These are phyloP conservation scores for Candida xyloterini DNA, from an alignment of 805 yeast species.

Conservation along the genomic window DNA sequence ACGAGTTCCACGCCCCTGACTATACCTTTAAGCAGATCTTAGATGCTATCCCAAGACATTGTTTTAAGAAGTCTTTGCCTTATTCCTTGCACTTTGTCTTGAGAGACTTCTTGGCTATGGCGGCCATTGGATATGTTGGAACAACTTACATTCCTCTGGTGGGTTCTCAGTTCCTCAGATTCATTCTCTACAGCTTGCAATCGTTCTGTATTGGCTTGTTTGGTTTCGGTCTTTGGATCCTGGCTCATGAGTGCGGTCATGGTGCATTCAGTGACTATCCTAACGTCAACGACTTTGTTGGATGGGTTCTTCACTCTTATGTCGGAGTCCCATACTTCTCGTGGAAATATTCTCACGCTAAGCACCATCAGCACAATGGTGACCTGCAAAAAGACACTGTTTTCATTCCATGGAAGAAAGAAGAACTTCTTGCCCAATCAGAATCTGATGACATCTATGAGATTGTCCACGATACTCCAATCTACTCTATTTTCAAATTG, in stretches of 20 bases:
- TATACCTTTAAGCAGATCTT: constrained; percentile 56
- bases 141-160: constrained; percentile 42
- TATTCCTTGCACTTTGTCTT: constrained; percentile 50
- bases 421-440: constrained; percentile 38
- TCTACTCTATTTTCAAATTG: constrained; percentile 40
- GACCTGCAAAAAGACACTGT: constrained; percentile 60
- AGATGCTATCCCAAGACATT: constrained; percentile 57
- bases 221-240: constrained; percentile 59
- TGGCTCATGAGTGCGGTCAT: constrained; percentile 67
- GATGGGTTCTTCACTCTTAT: constrained; percentile 61
- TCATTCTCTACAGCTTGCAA: constrained; percentile 41
- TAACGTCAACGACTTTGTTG: constrained; percentile 51
- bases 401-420: constrained; percentile 53
- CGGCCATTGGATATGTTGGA: constrained; percentile 41
- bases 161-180: constrained; percentile 34
- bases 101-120: constrained; percentile 49
- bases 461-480: constrained; percentile 54
- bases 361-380: constrained; percentile 65
- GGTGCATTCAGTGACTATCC: constrained; percentile 57
- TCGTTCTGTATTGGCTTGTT: constrained; percentile 44
- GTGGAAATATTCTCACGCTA: constrained; percentile 59
- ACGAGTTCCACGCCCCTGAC: constrained; percentile 58
- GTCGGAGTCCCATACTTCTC: constrained; percentile 58
- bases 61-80: constrained; percentile 52
- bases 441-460: constrained; percentile 39